Conservation (phyloP, 805 yeast genomes). For the Lipomyces yamanashiensis region DNA sequence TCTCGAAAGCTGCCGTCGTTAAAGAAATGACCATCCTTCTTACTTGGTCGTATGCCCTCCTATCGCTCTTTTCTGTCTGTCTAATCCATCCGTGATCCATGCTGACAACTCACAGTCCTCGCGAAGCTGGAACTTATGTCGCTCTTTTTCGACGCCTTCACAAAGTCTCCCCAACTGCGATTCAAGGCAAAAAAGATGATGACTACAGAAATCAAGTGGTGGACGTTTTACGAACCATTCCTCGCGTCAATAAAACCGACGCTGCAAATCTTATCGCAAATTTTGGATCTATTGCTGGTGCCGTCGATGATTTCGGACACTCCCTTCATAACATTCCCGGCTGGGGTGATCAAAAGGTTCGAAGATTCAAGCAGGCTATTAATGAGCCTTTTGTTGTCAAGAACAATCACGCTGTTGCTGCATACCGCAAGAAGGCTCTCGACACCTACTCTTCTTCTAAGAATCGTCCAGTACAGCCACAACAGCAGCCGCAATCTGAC, state of each 20-base stretch:
- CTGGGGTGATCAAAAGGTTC: conserved; percentile 46
- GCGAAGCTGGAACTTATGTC: conserved; percentile 49
- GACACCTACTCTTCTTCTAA: background rate
- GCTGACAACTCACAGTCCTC: conserved; percentile 18
- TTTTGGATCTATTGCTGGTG: conserved; percentile 44
- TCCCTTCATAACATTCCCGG: conserved; percentile 41
- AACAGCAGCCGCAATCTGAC: background rate
- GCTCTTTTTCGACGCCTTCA: conserved; percentile 44
- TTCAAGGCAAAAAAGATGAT: conserved; percentile 42
- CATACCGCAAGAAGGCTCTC: conserved; percentile 9
- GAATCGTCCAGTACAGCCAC: background rate
- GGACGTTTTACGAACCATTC: conserved; percentile 45
- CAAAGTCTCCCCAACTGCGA: conserved; percentile 42
- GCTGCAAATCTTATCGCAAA: conserved; percentile 43
- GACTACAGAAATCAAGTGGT: conserved; percentile 45
- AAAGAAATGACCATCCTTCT: conserved; percentile 45
- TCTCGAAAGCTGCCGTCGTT: conserved; percentile 44
- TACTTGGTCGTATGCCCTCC: conserved; percentile 43
- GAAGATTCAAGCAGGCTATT: conserved; percentile 39
- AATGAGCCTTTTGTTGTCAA: conserved; percentile 39
- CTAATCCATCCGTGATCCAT: background rate
- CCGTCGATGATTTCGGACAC: conserved; percentile 40
- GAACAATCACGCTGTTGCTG: conserved; percentile 1
- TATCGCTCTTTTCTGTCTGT: background rate
- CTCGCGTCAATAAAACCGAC: conserved; percentile 49